A percentile compares a stretch with the other conserved stretches of the same genome.
phyloP scores from a whole-genome alignment of 805 yeast genomes.

The Yamadazyma philogaea region DNA sequence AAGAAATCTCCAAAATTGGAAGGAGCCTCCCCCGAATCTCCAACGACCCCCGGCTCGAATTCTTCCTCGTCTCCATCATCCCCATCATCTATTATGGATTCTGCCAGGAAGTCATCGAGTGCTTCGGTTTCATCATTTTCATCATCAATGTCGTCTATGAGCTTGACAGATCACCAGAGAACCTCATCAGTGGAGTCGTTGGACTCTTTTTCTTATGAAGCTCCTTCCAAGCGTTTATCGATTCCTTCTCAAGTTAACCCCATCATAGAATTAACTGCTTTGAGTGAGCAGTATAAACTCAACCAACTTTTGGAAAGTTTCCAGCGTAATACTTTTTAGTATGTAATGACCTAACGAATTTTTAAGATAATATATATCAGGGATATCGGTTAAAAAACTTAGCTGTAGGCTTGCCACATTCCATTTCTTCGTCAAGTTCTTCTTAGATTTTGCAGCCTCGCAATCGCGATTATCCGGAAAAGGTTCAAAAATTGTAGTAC shows the following conservation, averaged over 20 bases:
- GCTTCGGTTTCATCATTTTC: slow-evolving; percentile 9
- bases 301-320: slow-evolving; percentile 23
- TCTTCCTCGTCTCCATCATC: slow-evolving; percentile 4
- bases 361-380: no score
- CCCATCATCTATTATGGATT: not conserved
- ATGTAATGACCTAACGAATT: not conserved
- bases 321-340: slow-evolving; percentile 4
- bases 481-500: not conserved
- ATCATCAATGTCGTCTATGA: slow-evolving; percentile 1
- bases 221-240: not conserved
- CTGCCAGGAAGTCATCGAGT: slow-evolving; percentile 5
- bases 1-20: not conserved
- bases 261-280: slow-evolving; percentile 32
- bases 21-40: not conserved
- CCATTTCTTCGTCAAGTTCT: not conserved
- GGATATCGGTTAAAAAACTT: no score
- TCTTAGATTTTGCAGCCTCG: not conserved
- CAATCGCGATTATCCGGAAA: not conserved
- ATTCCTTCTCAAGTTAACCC: slow-evolving; percentile 25
- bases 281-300: slow-evolving; percentile 33
- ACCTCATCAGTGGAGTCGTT: slow-evolving; percentile 16
- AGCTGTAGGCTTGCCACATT: no score
- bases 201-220: not conserved
- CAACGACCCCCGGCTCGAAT: not conserved
- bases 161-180: slow-evolving; percentile 13